Base-by-base conservation (phyloP, 2,329 filamentous ascomycete genomes). In the Neopestalotiopsis sp. region DNA sequence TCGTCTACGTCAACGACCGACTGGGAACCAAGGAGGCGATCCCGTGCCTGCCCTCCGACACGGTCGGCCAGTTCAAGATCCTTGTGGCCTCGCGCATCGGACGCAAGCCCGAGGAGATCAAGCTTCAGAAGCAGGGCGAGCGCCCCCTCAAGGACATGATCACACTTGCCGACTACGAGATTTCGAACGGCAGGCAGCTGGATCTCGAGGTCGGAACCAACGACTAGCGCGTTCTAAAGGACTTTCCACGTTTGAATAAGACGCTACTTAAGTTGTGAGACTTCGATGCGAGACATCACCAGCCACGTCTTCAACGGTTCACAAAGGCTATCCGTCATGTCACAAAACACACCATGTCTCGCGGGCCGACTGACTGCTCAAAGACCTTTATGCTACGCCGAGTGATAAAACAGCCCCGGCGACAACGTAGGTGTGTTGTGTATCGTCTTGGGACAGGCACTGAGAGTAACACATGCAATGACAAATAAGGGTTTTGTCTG, bases 21-120 rank as follows among this genome's bases (percentile, higher is more conserved):
- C 84, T 98, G 45, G 95, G 95, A 13, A 98, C 95, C n/a, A 97
- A 97, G 77, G 94, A 95, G 17, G 92, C 93, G 66, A 96, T 98
- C 72, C 95, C 95, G 0, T 98, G 95, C 79, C 85, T 97, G 68
- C 91, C 93, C 0, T 92, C 90, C 3, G 95, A 98, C 81, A 91
- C 91, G 7, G 91, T 98, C 73, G 91, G 91, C 72, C 87, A 95
- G 70, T 94, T 98, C 83, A 98, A 98, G 83, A 91, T 94, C 61
- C 92, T 97, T 86, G 94, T 98, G 30, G 95, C 95, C 4, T 93
- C 93, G 56, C 89, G 92, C 71, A 97, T 98, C 75, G 95, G 95
- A 1, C 89, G 95, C 45, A 91, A 97, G 74, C 92, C 95, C 59
- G 93, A 95, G 77, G 94, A 98, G 82, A 97, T 98, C 72, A 86